Conservation (phyloP, 768 basidiomycete genomes). For the Termitomyces sp. region DNA sequence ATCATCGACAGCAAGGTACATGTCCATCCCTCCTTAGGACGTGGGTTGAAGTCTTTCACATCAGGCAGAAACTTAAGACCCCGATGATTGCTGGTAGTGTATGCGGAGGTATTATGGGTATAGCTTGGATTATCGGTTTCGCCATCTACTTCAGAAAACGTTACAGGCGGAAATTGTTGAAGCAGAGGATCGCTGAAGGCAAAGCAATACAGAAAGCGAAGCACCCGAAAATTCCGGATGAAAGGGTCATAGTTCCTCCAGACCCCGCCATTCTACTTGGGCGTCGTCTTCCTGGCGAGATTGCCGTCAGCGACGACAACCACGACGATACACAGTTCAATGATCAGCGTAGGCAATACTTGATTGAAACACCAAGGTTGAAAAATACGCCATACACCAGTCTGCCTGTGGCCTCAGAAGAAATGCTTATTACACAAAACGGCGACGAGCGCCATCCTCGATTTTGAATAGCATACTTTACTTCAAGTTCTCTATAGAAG, state of each 20-base stretch:
- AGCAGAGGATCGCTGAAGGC: slow-evolving; percentile 38
- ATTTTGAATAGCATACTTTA: background rate
- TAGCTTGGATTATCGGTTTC: slow-evolving; percentile 54
- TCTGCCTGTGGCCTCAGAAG: slow-evolving; percentile 13
- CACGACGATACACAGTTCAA: background rate
- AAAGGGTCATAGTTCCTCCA: slow-evolving; percentile 53
- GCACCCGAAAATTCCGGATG: slow-evolving; percentile 30
- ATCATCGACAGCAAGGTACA: slow-evolving; percentile 11
- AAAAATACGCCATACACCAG: slow-evolving; percentile 4
- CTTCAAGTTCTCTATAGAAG: background rate
- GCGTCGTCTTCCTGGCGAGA: slow-evolving; percentile 35
- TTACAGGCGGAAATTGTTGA: slow-evolving; percentile 39
- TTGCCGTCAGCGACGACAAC: slow-evolving; percentile 12
- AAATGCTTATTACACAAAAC: slow-evolving; percentile 11
- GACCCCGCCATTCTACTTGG: slow-evolving; percentile 64
- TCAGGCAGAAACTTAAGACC: slow-evolving; percentile 48
- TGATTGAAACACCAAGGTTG: background rate
- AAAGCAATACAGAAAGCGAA: slow-evolving; percentile 34
- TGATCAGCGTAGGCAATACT: slow-evolving; percentile 1
- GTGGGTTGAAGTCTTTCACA: background rate
- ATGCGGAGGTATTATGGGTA: slow-evolving; percentile 44
- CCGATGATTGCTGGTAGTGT: slow-evolving; percentile 58
- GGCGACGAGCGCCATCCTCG: background rate
- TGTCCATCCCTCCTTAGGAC: background rate
- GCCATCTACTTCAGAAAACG: slow-evolving; percentile 53